Evolutionary conservation across 2,329 filamentous ascomycete genomes (phyloP).

Genomic region (Aphanoascus verrucosus): DNA sequence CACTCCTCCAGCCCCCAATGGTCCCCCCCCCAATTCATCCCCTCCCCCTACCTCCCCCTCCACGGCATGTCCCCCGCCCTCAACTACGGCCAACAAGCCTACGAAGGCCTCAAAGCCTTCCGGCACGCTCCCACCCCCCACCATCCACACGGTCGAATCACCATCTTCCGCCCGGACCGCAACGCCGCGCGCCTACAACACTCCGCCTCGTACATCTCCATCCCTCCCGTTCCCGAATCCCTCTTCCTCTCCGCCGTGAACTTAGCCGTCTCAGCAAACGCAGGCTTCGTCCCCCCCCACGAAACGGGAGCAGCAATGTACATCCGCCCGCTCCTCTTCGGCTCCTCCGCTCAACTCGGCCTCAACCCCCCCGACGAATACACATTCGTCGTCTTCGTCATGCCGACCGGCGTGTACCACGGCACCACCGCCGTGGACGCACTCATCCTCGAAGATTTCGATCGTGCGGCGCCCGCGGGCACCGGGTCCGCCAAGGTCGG

Average conservation of each 20-base stretch:
- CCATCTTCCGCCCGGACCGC: constrained; percentile 75
- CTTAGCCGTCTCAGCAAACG: constrained; percentile 79
- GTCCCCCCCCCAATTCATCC: constrained; percentile 66
- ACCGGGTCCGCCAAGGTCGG: constrained; percentile 89
- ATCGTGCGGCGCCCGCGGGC: constrained; percentile 82
- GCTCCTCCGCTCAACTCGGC: constrained; percentile 75
- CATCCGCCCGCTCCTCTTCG: constrained; percentile 79
- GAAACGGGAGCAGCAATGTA: constrained; percentile 86
- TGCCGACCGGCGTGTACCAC: constrained; percentile 91
- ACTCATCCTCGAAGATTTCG: constrained; percentile 83
- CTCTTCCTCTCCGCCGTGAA: constrained; percentile 67
- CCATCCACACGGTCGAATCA: constrained; percentile 52
- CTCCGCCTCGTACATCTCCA: constrained; percentile 71
- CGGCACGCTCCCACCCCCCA: constrained; percentile 47
- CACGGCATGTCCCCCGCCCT: constrained; percentile 92
- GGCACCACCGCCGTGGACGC: constrained; percentile 78
- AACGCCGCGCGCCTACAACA: constrained; percentile 79
- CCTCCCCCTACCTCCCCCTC: constrained; percentile 73
- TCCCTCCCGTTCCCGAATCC: constrained; percentile 66
- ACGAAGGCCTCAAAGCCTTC: constrained; percentile 97
- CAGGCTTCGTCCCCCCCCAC: constrained; percentile 81
- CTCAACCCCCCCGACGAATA: constrained; percentile 84
- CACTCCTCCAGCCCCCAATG: constrained; percentile 60
- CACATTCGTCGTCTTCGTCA: constrained; percentile 77
- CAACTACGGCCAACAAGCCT: constrained; percentile 96